Conservation (phyloP, 495 filamentous ascomycete species). For the Niebla homalea region DNA sequence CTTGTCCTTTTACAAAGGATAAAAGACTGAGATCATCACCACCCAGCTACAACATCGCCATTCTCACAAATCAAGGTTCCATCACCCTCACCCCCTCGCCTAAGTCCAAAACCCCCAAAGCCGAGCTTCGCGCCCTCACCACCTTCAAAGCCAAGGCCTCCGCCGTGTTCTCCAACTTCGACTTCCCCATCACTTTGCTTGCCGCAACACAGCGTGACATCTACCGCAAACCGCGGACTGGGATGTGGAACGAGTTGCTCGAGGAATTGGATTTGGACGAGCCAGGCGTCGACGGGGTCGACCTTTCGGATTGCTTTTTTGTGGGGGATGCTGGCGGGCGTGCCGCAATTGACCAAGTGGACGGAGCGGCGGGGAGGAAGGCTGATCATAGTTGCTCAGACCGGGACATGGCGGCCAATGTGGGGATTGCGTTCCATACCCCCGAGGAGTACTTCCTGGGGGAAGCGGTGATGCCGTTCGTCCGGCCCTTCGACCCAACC, state of each 20-base stretch:
- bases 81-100: constrained; percentile 58
- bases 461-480: constrained; percentile 45
- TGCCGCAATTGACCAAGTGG: constrained; percentile 8
- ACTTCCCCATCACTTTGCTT: constrained; percentile 68
- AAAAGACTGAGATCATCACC: background rate
- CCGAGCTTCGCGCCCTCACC: constrained; percentile 45
- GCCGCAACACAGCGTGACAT: constrained; percentile 69
- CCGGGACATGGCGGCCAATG: constrained; percentile 69
- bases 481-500: constrained; percentile 53
- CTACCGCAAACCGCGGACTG: constrained; percentile 73
- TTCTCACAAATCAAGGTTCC: constrained; percentile 82
- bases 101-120: constrained; percentile 59
- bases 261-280: constrained; percentile 58
- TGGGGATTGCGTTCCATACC: constrained; percentile 65
- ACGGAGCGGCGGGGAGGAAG: constrained; percentile 17
- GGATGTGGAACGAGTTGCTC: constrained; percentile 81
- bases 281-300: constrained; percentile 34
- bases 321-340: constrained; percentile 80
- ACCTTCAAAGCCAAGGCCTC: constrained; percentile 69
- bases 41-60: constrained; percentile 56
- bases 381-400: constrained; percentile 70
- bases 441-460: constrained; percentile 85
- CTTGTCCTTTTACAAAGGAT: background rate
- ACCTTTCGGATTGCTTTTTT: constrained; percentile 60
- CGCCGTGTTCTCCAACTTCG: constrained; percentile 54